Evolutionary conservation across 2,329 filamentous ascomycete genomes (phyloP).

Genomic region (Pseudohalonectria lignicola): DNA sequence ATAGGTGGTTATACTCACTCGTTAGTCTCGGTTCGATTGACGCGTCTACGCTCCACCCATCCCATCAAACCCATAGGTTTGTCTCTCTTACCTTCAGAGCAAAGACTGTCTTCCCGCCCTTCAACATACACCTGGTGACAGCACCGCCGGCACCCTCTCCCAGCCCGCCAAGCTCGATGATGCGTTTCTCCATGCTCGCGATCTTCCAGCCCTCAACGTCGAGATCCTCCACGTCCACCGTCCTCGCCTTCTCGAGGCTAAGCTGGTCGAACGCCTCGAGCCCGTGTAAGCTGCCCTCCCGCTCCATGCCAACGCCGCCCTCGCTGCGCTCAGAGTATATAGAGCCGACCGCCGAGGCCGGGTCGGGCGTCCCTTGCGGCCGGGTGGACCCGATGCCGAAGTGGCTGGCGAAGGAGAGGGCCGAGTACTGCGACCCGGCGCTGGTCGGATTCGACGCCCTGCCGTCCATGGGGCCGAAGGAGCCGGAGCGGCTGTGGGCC

Average conservation of each 20-base stretch:
- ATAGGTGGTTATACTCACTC: background rate
- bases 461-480: constrained; percentile 68
- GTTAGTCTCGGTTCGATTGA: too few species aligned
- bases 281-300: constrained; percentile 69
- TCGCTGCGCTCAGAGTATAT: constrained; percentile 75
- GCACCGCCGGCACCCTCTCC: constrained; percentile 94
- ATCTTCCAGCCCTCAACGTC: constrained; percentile 94
- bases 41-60: too few species aligned
- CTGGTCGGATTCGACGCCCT: constrained; percentile 72
- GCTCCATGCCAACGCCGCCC: constrained; percentile 65
- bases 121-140: constrained; percentile 81
- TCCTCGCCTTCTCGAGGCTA: constrained; percentile 69
- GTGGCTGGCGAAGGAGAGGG: constrained; percentile 67
- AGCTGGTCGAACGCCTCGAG: constrained; percentile 71
- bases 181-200: constrained; percentile 78
- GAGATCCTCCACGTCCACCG: constrained; percentile 83
- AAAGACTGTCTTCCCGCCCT: constrained; percentile 88
- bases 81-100: constrained; percentile 91
- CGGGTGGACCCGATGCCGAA: constrained; percentile 57
- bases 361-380: constrained; percentile 64
- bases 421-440: constrained; percentile 78
- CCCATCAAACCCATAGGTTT: too few species aligned
- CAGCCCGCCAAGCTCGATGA: constrained; percentile 77
- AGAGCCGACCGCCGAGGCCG: constrained; percentile 78
- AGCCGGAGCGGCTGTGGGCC: constrained; percentile 72